Evolutionary conservation across 495 filamentous ascomycete genomes (phyloP).

Genomic region (Aspergillus nanangensis): DNA sequence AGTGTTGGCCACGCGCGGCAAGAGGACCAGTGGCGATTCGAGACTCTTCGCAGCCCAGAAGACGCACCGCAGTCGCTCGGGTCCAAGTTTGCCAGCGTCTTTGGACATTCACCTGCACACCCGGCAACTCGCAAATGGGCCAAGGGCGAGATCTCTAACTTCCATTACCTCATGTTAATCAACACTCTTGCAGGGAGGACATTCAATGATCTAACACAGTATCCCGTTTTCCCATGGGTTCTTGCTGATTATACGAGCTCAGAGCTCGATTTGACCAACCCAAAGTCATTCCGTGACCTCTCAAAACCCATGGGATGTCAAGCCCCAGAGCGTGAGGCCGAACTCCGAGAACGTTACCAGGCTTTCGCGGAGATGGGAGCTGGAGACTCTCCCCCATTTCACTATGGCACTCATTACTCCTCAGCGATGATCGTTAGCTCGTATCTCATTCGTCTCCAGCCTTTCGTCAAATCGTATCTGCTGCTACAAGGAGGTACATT

Average conservation of each 20-base stretch:
- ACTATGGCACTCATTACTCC: slow-evolving; percentile 98
- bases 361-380: slow-evolving; percentile 91
- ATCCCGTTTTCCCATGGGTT: slow-evolving; percentile 97
- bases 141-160: slow-evolving; percentile 94
- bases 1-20: slow-evolving; percentile 46
- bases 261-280: slow-evolving; percentile 83
- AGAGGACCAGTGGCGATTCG: slow-evolving; percentile 82
- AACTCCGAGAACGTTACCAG: slow-evolving; percentile 78
- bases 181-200: slow-evolving; percentile 96
- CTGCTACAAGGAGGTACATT: slow-evolving; percentile 95
- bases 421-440: slow-evolving; percentile 98
- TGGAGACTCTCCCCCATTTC: slow-evolving; percentile 71
- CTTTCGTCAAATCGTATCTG: slow-evolving; percentile 95
- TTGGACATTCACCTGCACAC: slow-evolving; percentile 67
- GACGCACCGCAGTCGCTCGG: slow-evolving; percentile 80
- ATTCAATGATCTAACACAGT: slow-evolving; percentile 97
- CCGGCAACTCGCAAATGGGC: slow-evolving; percentile 89
- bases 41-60: slow-evolving; percentile 75
- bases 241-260: slow-evolving; percentile 94
- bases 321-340: slow-evolving; percentile 62
- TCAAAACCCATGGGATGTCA: slow-evolving; percentile 98
- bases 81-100: slow-evolving; percentile 91
- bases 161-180: slow-evolving; percentile 96
- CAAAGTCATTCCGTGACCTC: slow-evolving; percentile 81
- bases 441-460: slow-evolving; percentile 90